A percentile compares a stretch with the other conserved stretches of the same genome.
phyloP scores from a whole-genome alignment of 176 grass and related monocot species.

The Pharus latifolius region DNA sequence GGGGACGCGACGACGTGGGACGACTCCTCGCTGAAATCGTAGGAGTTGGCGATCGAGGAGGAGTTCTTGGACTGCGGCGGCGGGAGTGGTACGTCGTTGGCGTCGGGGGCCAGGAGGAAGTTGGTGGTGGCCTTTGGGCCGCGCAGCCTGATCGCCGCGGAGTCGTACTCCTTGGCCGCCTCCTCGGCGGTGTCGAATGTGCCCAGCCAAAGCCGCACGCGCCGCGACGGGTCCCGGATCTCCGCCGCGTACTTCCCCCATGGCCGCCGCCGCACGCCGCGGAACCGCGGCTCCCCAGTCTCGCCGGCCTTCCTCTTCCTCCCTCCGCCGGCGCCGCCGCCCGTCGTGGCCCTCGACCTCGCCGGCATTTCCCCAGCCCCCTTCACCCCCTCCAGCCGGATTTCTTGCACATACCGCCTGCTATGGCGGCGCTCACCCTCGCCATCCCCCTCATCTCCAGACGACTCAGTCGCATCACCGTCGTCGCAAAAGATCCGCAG shows the following conservation, averaged over 20 bases:
- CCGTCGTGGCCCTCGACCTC: neutral
- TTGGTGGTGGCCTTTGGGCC: slow-evolving; percentile 77
- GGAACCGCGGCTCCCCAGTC: slow-evolving; percentile 69
- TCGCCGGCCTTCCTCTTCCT: slow-evolving; percentile 32
- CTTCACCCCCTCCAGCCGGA: slow-evolving; percentile 31
- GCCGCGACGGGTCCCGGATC: slow-evolving; percentile 84
- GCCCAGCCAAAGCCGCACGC: slow-evolving; percentile 86
- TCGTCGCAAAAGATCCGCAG: slow-evolving; percentile 72
- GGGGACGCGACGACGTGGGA: slow-evolving; percentile 54
- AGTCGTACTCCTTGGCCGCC: slow-evolving; percentile 87
- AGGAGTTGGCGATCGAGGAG: slow-evolving; percentile 33
- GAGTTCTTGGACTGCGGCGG: slow-evolving; percentile 25
- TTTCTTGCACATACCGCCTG: slow-evolving; percentile 75
- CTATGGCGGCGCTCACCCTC: slow-evolving; percentile 14
- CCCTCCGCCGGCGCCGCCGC: too few relatives aligned
- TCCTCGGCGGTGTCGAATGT: slow-evolving; percentile 95
- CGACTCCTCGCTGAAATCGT: slow-evolving; percentile 75
- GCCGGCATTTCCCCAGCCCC: neutral
- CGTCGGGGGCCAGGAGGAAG: slow-evolving; percentile 33
- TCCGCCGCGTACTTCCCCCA: slow-evolving; percentile 99
- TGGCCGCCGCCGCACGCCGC: slow-evolving; percentile 69
- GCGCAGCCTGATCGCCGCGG: slow-evolving; percentile 80
- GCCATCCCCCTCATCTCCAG: slow-evolving; percentile 36
- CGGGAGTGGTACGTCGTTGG: slow-evolving; percentile 13
- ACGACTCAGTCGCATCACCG: slow-evolving; percentile 85